Percentiles rank a stretch among this genome's conserved stretches.
phyloP scores from a whole-genome alignment of 768 basidiomycete genomes.

The Podaxis mareebaensis region DNA sequence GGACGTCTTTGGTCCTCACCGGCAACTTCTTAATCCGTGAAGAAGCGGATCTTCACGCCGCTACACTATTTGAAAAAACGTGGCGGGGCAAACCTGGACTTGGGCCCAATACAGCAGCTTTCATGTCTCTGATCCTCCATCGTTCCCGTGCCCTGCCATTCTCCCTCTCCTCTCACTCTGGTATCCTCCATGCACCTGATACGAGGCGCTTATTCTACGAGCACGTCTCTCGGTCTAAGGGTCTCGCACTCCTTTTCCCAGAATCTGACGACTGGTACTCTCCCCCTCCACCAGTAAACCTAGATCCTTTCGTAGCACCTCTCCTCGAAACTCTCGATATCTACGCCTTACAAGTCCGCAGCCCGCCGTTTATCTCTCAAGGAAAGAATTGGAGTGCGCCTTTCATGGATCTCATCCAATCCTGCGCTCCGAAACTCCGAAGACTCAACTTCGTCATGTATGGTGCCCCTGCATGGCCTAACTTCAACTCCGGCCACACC shows the following conservation, averaged over 20 bases:
- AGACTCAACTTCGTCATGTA: slow-evolving; percentile 1
- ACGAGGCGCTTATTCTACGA: slow-evolving; percentile 1
- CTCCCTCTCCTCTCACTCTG: slow-evolving; percentile 9
- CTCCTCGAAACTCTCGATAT: slow-evolving; percentile 10
- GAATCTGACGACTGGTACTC: neutral
- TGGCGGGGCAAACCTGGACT: neutral
- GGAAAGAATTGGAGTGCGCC: neutral
- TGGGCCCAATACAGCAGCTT: neutral
- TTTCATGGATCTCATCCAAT: slow-evolving; percentile 9
- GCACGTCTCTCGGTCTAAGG: neutral
- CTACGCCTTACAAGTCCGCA: neutral
- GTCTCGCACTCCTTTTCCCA: slow-evolving; percentile 11
- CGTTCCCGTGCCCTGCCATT: slow-evolving; percentile 9
- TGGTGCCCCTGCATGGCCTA: slow-evolving; percentile 1
- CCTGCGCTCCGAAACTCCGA: slow-evolving; percentile 5
- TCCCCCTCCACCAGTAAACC: neutral
- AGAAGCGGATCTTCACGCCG: neutral
- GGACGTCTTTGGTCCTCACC: slow-evolving; percentile 12
- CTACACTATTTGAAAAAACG: slow-evolving; percentile 1
- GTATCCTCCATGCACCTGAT: neutral
- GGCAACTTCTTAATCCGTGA: slow-evolving; percentile 5
- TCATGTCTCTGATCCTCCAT: slow-evolving; percentile 1
- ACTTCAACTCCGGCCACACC: neutral
- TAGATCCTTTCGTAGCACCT: slow-evolving; percentile 3
- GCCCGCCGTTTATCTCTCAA: neutral